These are phyloP conservation scores for Colletotrichum godetiae DNA, from an alignment of 2,329 filamentous ascomycete genomes.

Conservation along the genomic window DNA sequence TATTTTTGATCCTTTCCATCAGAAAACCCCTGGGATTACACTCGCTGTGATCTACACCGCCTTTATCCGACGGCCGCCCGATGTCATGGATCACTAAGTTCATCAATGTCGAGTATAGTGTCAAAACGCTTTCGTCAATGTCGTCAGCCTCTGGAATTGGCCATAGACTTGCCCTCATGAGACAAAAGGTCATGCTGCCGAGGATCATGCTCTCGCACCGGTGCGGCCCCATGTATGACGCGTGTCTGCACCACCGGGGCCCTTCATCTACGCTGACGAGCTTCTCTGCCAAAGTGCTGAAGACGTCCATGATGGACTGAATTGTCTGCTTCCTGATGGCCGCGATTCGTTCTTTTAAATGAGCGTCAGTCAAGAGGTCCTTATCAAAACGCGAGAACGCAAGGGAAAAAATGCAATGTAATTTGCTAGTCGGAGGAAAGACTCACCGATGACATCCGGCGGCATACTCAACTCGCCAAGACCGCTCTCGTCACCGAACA, in stretches of 20 bases:
- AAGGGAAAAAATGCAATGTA: background rate
- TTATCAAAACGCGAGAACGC: background rate
- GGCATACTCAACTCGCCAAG: slow-evolving; percentile 32
- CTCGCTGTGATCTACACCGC: slow-evolving; percentile 35
- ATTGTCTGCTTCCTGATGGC: slow-evolving; percentile 40
- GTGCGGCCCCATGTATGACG: slow-evolving; percentile 47
- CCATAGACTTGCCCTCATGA: slow-evolving; percentile 46
- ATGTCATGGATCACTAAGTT: slow-evolving; percentile 44
- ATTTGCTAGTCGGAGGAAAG: no score
- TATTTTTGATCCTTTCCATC: slow-evolving; percentile 36
- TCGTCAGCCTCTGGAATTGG: slow-evolving; percentile 42
- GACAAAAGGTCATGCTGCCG: slow-evolving; percentile 48
- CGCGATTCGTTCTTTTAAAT: slow-evolving; percentile 32
- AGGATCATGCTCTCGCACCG: slow-evolving; percentile 51
- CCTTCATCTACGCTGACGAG: slow-evolving; percentile 44
- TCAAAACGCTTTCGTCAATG: slow-evolving; percentile 40
- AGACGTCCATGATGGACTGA: slow-evolving; percentile 40
- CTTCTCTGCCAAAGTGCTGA: slow-evolving; percentile 40
- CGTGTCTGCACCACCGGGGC: slow-evolving; percentile 47
- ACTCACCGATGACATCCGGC: slow-evolving; percentile 39
- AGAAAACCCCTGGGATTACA: slow-evolving; percentile 40
- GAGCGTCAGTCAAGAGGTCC: background rate
- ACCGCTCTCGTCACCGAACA: slow-evolving; percentile 19
- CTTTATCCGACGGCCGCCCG: slow-evolving; percentile 30
- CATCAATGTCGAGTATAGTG: slow-evolving; percentile 39